Conservation (phyloP, 2,329 filamentous ascomycete species). For the Fusarium mexicanum region DNA sequence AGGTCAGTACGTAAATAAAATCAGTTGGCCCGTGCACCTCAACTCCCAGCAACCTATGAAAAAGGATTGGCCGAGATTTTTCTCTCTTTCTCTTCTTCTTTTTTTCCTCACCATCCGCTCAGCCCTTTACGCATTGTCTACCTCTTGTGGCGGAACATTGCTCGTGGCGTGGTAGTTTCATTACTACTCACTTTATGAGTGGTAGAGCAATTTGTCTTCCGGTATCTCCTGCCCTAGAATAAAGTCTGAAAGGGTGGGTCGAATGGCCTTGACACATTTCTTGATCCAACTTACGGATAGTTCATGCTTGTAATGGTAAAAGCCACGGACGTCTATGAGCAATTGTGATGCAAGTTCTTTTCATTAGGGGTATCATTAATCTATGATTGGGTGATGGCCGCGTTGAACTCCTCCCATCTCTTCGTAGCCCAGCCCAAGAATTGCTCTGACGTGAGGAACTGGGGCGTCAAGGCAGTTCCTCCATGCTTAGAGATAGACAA, state of each 20-base stretch:
- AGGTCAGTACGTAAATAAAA: neutral
- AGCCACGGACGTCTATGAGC: neutral
- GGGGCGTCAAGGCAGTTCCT: constrained; percentile 73
- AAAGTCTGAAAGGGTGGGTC: constrained; percentile 81
- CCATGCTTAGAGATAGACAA: constrained; percentile 85
- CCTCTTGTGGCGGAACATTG: constrained; percentile 41
- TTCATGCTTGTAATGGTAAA: constrained; percentile 1
- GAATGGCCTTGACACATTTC: constrained; percentile 78
- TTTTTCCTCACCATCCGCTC: constrained; percentile 43
- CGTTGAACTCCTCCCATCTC: constrained; percentile 50
- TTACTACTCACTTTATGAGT: constrained; percentile 60
- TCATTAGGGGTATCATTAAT: constrained; percentile 42
- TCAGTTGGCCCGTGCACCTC: constrained; percentile 38
- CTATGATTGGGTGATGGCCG: constrained; percentile 46
- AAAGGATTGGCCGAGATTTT: constrained; percentile 41
- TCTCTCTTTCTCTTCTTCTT: constrained; percentile 38
- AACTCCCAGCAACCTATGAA: constrained; percentile 1
- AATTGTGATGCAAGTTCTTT: constrained; percentile 5
- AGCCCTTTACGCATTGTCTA: constrained; percentile 45
- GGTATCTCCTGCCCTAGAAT: constrained; percentile 92
- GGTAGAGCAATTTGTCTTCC: constrained; percentile 73
- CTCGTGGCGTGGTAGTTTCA: constrained; percentile 60
- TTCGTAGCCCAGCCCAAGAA: constrained; percentile 52
- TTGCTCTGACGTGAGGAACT: constrained; percentile 72
- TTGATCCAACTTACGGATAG: neutral